Evolutionary conservation across 2,329 filamentous ascomycete species (phyloP).

Genomic region (Coleophoma cylindrospora): DNA sequence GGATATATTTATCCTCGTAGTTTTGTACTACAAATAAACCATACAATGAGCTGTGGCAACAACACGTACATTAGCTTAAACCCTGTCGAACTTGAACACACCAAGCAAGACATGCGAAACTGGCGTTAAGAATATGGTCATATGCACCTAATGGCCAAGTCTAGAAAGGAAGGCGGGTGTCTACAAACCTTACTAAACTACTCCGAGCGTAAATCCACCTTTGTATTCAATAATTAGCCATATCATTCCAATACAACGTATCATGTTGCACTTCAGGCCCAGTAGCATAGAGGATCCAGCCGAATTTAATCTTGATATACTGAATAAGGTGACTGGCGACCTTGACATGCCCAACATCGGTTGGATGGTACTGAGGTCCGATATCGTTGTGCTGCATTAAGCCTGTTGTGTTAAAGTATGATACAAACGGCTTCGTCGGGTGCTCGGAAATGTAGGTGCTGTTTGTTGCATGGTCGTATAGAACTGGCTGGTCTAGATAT

Average conservation of each 20-base stretch:
- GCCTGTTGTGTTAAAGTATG: slow-evolving; percentile 57
- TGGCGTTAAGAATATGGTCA: too few relatives aligned
- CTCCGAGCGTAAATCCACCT: too few relatives aligned
- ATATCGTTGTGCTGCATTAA: slow-evolving; percentile 60
- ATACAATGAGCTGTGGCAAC: too few relatives aligned
- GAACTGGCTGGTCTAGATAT: slow-evolving; percentile 33
- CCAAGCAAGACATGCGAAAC: too few relatives aligned
- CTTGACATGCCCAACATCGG: slow-evolving; percentile 57
- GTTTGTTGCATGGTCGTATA: slow-evolving; percentile 36
- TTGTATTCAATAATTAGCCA: slow-evolving; percentile 32
- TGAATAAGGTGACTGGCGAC: slow-evolving; percentile 54
- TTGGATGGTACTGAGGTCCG: slow-evolving; percentile 52
- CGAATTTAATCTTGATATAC: slow-evolving; percentile 49
- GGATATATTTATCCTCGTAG: too few relatives aligned
- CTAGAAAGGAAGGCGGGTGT: too few relatives aligned
- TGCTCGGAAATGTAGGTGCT: slow-evolving; percentile 26
- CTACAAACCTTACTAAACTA: too few relatives aligned
- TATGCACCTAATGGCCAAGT: too few relatives aligned
- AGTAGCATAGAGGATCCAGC: slow-evolving; percentile 49
- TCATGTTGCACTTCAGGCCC: slow-evolving; percentile 47
- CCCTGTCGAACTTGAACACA: too few relatives aligned
- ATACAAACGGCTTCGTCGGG: slow-evolving; percentile 39
- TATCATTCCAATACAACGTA: slow-evolving; percentile 48
- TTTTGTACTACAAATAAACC: too few relatives aligned
- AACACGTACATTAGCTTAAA: too few relatives aligned